These are phyloP conservation scores for sorghum (Sorghum bicolor) DNA, from an alignment of 176 grass and related monocot species.

Conservation along the genomic window DNA sequence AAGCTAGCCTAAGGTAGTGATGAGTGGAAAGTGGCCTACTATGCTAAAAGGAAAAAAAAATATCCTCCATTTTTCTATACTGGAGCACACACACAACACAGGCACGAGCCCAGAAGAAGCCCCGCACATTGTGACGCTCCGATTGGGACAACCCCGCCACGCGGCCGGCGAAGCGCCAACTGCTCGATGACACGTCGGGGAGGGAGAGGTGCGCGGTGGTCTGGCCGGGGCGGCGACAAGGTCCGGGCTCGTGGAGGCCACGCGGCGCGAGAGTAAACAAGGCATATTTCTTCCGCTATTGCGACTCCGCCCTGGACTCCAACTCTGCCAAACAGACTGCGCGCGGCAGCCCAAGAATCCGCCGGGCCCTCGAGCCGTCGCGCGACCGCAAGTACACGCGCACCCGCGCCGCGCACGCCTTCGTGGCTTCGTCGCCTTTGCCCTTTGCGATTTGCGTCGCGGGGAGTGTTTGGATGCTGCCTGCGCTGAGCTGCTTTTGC, in stretches of 20 bases:
- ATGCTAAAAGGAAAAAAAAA: neutral
- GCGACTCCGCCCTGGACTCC: conserved; percentile 40
- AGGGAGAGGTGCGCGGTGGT: neutral
- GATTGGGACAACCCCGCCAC: neutral
- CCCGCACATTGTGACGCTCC: neutral
- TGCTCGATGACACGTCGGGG: conserved; percentile 13
- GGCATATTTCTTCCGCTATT: conserved; percentile 2
- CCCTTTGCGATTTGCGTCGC: neutral
- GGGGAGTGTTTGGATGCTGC: neutral
- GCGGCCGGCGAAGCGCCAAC: neutral
- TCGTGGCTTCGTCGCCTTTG: neutral
- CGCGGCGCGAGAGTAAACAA: conserved; percentile 42
- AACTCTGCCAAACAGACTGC: neutral
- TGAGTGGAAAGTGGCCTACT: neutral
- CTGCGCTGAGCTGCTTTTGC: neutral
- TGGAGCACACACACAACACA: too few relatives aligned
- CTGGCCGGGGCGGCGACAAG: neutral
- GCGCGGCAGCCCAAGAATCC: neutral
- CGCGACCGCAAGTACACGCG: neutral
- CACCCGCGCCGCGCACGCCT: neutral
- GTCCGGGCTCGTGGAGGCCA: conserved; percentile 23
- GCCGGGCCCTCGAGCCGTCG: neutral
- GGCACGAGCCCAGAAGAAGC: too few relatives aligned
- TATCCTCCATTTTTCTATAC: conserved; percentile 22
- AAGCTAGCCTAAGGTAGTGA: neutral